Evolutionary conservation across 2,329 filamentous ascomycete genomes (phyloP), one percentile per base, ranked within the genome.

Genomic region (Beauveria pseudobassiana): DNA sequence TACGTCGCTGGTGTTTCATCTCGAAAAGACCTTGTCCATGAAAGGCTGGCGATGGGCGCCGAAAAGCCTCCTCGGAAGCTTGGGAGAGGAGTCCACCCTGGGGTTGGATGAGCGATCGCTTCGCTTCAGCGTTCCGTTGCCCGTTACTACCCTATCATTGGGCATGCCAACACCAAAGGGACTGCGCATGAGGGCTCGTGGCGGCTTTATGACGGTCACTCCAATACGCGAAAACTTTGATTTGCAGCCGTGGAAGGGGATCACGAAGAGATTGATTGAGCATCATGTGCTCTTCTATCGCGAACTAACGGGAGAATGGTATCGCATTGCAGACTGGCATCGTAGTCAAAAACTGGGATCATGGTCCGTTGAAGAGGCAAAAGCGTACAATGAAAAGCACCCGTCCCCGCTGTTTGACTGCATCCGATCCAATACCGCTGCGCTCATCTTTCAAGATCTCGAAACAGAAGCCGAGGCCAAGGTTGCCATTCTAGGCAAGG

Each of bases 1-100:
- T 1, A 40, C 62, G 0, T 63, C 64, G 1, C 18, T 70, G 2
- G 65, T 72, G 42, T 69, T 69, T 54, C 67, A 63, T 24, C 62
- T 66, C 4, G 68, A 71, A 5, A 63, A 68, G n/a, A 49, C 63
- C 1, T 42, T 71, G 2, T 43, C 62, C 38, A 42, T 65, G 3
- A 58, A 59, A 5, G 70, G 69, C 1, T 72, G 67, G 66, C 63
- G 67, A 48, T 72, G 71, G 69, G 70, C 69, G 4, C 68, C 69
- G 0, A 63, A 57, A 5, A 69, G 64, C 22, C 60, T 69, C 7
- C 64, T 68, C 1, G 61, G 62, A 5, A 65, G 65, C n/a, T 51
- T 63, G 5, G 60, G 62, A 2, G 49, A 64, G 3, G 67, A 68
- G 10, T 58, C 65, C 1, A 59, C 65, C 5, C 45, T 68, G 46